Conservation (phyloP, 169 alveolate species). For the Plasmodium yoelii region DNA sequence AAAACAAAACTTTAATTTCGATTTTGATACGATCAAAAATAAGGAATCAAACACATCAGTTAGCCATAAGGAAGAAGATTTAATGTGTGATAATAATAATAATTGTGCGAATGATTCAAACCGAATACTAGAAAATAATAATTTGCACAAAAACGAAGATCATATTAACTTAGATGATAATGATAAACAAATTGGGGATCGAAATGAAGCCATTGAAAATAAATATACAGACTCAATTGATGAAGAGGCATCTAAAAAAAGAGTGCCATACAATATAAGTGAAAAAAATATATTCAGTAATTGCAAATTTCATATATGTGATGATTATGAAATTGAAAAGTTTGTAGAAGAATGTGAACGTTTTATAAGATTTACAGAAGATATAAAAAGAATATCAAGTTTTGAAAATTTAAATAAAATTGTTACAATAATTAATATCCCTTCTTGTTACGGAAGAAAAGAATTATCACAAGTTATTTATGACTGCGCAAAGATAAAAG, state of each 20-base stretch:
- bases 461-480: constrained; percentile 82
- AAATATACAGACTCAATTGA: background rate
- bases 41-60: background rate
- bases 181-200: background rate
- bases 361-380: constrained; percentile 83
- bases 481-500: constrained; percentile 77
- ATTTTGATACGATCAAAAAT: constrained; percentile 38
- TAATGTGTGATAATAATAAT: constrained; percentile 1
- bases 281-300: constrained; percentile 78
- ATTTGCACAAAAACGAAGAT: background rate
- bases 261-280: constrained; percentile 26
- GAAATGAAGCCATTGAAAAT: background rate
- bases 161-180: background rate
- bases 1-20: constrained; percentile 81
- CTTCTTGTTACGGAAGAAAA: constrained; percentile 85
- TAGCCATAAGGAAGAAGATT: background rate
- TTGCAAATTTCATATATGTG: constrained; percentile 83
- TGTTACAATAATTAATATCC: constrained; percentile 84
- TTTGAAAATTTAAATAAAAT: constrained; percentile 82
- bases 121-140: background rate
- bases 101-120: no score
- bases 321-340: constrained; percentile 85
- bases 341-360: constrained; percentile 89
- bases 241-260: background rate
- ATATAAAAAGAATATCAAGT: constrained; percentile 81